A percentile compares a stretch with the other conserved stretches of the same genome.
phyloP scores from a whole-genome alignment of 192 early-diverging fungal species.

The Rhizophagus prolifer region DNA sequence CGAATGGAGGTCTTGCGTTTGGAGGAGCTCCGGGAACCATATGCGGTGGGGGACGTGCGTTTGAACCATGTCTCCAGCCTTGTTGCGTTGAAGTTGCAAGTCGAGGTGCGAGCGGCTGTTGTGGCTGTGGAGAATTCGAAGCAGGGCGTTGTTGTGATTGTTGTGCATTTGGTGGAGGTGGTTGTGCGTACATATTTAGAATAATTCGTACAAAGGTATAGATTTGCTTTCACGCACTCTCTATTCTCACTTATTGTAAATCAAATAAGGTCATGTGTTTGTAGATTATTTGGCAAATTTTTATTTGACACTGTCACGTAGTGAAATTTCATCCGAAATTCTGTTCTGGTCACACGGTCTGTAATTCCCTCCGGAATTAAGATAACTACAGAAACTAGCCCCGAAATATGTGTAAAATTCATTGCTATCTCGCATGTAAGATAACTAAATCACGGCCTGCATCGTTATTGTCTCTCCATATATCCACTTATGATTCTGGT shows the following conservation, averaged over 20 bases:
- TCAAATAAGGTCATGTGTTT: too few relatives aligned
- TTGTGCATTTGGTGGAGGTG: constrained; percentile 15
- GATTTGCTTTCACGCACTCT: too few relatives aligned
- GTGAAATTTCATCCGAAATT: too few relatives aligned
- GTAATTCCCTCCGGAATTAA: too few relatives aligned
- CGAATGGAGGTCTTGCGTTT: constrained; percentile 11
- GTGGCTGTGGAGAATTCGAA: constrained; percentile 18
- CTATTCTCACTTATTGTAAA: too few relatives aligned
- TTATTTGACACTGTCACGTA: too few relatives aligned
- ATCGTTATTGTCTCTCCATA: neutral
- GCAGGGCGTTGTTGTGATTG: constrained; percentile 21
- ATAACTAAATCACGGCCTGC: neutral
- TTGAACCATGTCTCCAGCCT: constrained; percentile 18
- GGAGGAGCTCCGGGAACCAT: neutral
- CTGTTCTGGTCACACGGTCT: too few relatives aligned
- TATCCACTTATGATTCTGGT: neutral
- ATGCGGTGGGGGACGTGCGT: constrained; percentile 37
- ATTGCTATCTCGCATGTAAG: neutral
- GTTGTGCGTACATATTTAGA: neutral
- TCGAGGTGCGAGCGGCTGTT: constrained; percentile 8
- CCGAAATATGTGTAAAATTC: too few relatives aligned
- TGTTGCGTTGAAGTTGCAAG: constrained; percentile 22
- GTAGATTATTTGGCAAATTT: too few relatives aligned
- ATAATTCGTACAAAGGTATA: neutral
- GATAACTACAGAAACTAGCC: too few relatives aligned